Percentiles rank a stretch among this genome's conserved stretches.
phyloP scores from a whole-genome alignment of 495 filamentous ascomycete genomes.

The Aspergillus bertholletiae region DNA sequence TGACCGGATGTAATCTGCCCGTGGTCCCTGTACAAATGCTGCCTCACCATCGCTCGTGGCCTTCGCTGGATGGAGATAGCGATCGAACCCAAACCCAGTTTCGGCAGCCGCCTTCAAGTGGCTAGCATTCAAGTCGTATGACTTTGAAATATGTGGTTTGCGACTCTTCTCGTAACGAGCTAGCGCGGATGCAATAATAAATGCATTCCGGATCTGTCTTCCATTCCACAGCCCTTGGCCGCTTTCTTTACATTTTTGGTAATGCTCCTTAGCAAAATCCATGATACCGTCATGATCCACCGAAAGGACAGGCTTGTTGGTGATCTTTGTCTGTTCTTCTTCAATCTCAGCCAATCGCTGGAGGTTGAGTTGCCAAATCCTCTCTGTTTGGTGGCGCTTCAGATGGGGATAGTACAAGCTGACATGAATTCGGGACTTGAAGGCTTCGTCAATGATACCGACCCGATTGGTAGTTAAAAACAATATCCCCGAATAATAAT shows the following conservation, averaged over 20 bases:
- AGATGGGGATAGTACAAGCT: constrained; percentile 1
- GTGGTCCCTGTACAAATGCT: too few species aligned
- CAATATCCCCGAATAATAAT: constrained; percentile 3
- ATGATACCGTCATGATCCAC: background rate
- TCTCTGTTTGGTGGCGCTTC: background rate
- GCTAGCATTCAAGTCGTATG: too few species aligned
- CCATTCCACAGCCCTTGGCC: background rate
- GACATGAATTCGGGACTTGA: background rate
- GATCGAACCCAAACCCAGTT: too few species aligned
- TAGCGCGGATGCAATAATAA: background rate
- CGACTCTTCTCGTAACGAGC: too few species aligned
- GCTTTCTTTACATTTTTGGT: background rate
- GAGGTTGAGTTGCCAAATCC: background rate
- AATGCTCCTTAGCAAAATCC: background rate
- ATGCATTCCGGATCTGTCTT: background rate
- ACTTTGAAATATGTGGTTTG: too few species aligned
- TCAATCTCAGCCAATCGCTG: background rate
- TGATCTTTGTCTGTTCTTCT: background rate
- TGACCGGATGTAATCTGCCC: too few species aligned
- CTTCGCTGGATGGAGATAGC: too few species aligned
- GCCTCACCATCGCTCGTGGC: too few species aligned
- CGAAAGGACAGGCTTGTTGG: background rate
- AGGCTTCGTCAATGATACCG: constrained; percentile 1
- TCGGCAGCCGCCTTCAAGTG: too few species aligned
- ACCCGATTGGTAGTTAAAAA: constrained; percentile 7